Percentiles rank a stretch among this genome's conserved stretches.
Conservation (phyloP, 192 early-diverging fungal species). For the Coemansia sp. region DNA sequence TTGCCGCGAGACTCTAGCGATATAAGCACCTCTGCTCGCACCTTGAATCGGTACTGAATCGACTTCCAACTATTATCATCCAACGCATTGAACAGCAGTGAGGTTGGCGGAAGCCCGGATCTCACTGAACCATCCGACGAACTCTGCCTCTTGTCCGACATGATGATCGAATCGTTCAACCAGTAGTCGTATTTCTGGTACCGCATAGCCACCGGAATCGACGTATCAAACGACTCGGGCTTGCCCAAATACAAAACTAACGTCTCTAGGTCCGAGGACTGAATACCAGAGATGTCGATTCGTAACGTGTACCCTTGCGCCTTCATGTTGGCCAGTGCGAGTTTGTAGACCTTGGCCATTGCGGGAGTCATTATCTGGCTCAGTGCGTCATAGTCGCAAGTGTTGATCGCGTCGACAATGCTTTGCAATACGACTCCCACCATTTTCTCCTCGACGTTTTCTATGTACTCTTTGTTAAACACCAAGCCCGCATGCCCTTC, state of each 20-base stretch:
- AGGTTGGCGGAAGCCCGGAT: background rate
- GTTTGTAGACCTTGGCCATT: slow-evolving; percentile 20
- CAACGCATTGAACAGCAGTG: background rate
- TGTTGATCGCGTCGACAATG: slow-evolving; percentile 17
- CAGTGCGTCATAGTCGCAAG: slow-evolving; percentile 12
- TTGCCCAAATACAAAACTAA: slow-evolving; percentile 4
- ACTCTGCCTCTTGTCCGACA: background rate
- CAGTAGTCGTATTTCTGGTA: slow-evolving; percentile 3
- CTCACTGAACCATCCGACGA: background rate
- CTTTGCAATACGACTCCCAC: slow-evolving; percentile 1
- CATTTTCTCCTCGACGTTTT: slow-evolving; percentile 12
- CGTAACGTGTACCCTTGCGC: slow-evolving; percentile 16
- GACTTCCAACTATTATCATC: background rate
- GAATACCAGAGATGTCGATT: background rate
- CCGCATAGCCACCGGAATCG: slow-evolving; percentile 13
- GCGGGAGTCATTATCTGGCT: slow-evolving; percentile 16
- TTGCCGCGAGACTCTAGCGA: slow-evolving; percentile 13
- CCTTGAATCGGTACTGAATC: slow-evolving; percentile 11
- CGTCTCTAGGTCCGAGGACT: background rate
- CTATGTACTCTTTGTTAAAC: slow-evolving; percentile 4
- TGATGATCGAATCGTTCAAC: background rate
- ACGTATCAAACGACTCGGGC: slow-evolving; percentile 17
- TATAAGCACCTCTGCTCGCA: slow-evolving; percentile 9
- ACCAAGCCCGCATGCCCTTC: background rate
- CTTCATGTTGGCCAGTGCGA: slow-evolving; percentile 13